A percentile compares a stretch with the other conserved stretches of the same genome.
Evolutionary conservation across 2,329 filamentous ascomycete species (phyloP).

Genomic region (Pezicula neosporulosa): DNA sequence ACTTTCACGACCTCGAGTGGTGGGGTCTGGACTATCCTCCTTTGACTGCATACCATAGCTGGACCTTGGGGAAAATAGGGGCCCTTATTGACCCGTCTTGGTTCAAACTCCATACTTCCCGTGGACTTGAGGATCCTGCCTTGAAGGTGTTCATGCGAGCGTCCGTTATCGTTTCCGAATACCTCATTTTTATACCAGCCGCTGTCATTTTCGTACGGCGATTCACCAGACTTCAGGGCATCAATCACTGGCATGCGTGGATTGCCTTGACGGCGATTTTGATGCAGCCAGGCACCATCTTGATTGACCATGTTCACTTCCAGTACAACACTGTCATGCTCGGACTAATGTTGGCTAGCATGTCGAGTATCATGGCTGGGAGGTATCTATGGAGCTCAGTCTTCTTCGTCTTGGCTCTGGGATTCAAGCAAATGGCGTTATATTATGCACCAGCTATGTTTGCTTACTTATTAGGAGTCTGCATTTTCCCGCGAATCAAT

Average conservation of each 20-base stretch:
- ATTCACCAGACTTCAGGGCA: slow-evolving; percentile 70
- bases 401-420: slow-evolving; percentile 90
- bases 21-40: slow-evolving; percentile 98
- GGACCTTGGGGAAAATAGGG: slow-evolving; percentile 87
- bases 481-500: slow-evolving; percentile 71
- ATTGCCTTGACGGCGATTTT: slow-evolving; percentile 86
- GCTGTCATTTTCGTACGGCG: slow-evolving; percentile 81
- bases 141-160: slow-evolving; percentile 96
- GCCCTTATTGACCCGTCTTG: slow-evolving; percentile 74
- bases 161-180: slow-evolving; percentile 87
- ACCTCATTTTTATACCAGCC: slow-evolving; percentile 83
- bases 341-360: slow-evolving; percentile 78
- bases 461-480: slow-evolving; percentile 83
- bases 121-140: slow-evolving; percentile 72
- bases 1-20: slow-evolving; percentile 94
- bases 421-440: slow-evolving; percentile 98
- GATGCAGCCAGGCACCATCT: slow-evolving; percentile 85
- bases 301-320: slow-evolving; percentile 94
- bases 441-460: slow-evolving; percentile 96
- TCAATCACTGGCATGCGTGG: slow-evolving; percentile 77
- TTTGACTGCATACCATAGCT: slow-evolving; percentile 96
- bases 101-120: slow-evolving; percentile 83
- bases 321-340: slow-evolving; percentile 99
- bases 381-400: slow-evolving; percentile 84
- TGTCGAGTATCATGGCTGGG: slow-evolving; percentile 85